Evolutionary conservation across 495 filamentous ascomycete genomes (phyloP), one percentile per base, ranked within the genome.

Genomic region (Viridothelium virens): DNA sequence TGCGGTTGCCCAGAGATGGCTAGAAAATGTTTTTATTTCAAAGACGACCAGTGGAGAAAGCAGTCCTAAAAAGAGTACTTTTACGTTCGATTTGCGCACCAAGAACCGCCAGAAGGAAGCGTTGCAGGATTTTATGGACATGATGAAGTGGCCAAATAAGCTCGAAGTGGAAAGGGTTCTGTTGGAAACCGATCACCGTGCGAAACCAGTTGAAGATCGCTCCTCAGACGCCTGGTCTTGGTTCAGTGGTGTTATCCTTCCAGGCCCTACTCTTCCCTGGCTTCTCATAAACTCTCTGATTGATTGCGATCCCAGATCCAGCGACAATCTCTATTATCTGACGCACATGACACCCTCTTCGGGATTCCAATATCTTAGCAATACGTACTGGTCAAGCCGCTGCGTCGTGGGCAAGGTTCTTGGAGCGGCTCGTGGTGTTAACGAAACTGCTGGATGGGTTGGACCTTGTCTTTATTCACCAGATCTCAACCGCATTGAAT

Each of bases 321-420:
- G 72, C n/a, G 78, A 83, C 65, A 76, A 84, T 36, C 83, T 89
- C 33, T 81, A 82, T 63, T 77, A 85, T 59, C 79, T 91, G 6
- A 82, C 81, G 25, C 82, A 88, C 70, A 79, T 84, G 70, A 79
- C 84, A 56, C 84, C 86, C 1, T 79, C 84, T 66, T 82, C 84
- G 67, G 88, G 88, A 25, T 89, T 91, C 75, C 88, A 91, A 73
- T 89, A 89, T 71, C 82, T 84, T 50, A 82, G 79, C 48, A 82
- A 79, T 70, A 89, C 88, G 1, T 91, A 89, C 78, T 91, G 87
- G 87, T 83, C 85, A 4, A 83, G 83, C 61, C 74, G 80, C 46
- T 88, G 79, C 68, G 87, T 91, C 66, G 85, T 90, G 6, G 88
- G 87, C 33, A 90, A 89, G 71, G 87, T 90, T 34, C 85, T 96